phyloP scores from a whole-genome alignment of 208 protist species.

The Leishmania amazonensis region DNA sequence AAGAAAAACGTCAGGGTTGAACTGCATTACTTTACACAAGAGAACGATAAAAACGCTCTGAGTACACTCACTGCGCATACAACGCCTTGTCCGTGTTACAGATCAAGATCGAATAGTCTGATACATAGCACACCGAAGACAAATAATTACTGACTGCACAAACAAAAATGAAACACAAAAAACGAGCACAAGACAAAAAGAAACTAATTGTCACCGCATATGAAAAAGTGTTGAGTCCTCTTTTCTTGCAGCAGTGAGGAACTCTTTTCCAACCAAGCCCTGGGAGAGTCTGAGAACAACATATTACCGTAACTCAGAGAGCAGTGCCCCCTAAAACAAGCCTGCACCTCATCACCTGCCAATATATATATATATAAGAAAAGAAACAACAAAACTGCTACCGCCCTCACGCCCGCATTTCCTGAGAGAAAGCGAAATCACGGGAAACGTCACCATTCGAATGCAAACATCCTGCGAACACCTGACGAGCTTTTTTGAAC shows the following conservation, averaged over 20 bases:
- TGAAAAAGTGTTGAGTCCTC: not conserved
- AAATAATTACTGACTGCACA: not conserved
- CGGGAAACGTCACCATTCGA: conserved; percentile 1
- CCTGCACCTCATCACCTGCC: not conserved
- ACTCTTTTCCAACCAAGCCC: not conserved
- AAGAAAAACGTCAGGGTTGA: too few species aligned
- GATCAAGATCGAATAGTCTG: not conserved
- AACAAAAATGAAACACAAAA: not conserved
- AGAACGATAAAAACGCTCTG: too few species aligned
- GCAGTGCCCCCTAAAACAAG: not conserved
- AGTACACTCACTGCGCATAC: too few species aligned
- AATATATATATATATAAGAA: not conserved
- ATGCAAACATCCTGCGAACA: conserved; percentile 8
- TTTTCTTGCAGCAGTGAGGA: not conserved
- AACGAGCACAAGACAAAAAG: not conserved
- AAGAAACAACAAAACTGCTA: not conserved
- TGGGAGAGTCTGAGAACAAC: not conserved
- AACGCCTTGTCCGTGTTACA: not conserved
- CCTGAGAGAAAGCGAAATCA: not conserved
- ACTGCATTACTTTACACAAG: too few species aligned
- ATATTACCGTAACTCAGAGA: not conserved
- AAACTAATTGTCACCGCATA: not conserved
- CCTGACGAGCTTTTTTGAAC: conserved; percentile 5
- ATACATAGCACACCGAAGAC: not conserved
- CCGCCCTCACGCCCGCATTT: not conserved